phyloP scores from a whole-genome alignment of 2,329 filamentous ascomycete species.

The Sporothrix variecibatus region DNA sequence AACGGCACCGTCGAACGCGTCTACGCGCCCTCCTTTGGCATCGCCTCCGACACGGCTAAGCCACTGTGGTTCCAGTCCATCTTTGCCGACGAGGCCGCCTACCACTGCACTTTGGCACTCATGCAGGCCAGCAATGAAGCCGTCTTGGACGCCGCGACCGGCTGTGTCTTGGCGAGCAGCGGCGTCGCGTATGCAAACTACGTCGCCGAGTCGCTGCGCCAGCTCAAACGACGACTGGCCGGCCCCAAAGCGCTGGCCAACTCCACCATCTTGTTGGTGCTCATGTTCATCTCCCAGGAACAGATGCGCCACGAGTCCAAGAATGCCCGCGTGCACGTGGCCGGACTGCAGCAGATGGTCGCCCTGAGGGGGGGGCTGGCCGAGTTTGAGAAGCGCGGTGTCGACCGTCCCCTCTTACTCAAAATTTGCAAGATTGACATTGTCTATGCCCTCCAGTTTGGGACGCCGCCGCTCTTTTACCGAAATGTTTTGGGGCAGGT shows the following conservation, averaged over 20 bases:
- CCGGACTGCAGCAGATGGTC: conserved; percentile 42
- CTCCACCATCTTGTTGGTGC: conserved; percentile 34
- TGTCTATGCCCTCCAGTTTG: conserved; percentile 24
- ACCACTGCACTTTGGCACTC: conserved; percentile 30
- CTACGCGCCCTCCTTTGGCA: not conserved
- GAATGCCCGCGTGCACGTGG: conserved; percentile 36
- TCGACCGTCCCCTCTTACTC: conserved; percentile 29
- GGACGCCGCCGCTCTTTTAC: conserved; percentile 24
- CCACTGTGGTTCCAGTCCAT: conserved; percentile 15
- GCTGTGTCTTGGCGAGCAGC: not conserved
- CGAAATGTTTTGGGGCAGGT: conserved; percentile 1
- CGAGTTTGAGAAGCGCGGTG: conserved; percentile 22
- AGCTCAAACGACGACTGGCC: not conserved
- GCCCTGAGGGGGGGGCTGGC: conserved; percentile 38
- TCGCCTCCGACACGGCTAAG: not conserved
- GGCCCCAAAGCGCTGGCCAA: conserved; percentile 33
- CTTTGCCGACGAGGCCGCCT: conserved; percentile 26
- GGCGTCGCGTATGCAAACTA: conserved; percentile 6
- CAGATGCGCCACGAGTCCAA: conserved; percentile 29
- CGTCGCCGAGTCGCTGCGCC: not conserved
- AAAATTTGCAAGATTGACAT: conserved; percentile 34
- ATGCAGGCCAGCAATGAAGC: conserved; percentile 35
- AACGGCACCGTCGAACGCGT: conserved; percentile 1
- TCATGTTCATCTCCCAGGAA: conserved; percentile 34
- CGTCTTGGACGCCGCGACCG: conserved; percentile 10